Conservation (phyloP, 2,329 filamentous ascomycete genomes). For the Colletotrichum lentis region DNA sequence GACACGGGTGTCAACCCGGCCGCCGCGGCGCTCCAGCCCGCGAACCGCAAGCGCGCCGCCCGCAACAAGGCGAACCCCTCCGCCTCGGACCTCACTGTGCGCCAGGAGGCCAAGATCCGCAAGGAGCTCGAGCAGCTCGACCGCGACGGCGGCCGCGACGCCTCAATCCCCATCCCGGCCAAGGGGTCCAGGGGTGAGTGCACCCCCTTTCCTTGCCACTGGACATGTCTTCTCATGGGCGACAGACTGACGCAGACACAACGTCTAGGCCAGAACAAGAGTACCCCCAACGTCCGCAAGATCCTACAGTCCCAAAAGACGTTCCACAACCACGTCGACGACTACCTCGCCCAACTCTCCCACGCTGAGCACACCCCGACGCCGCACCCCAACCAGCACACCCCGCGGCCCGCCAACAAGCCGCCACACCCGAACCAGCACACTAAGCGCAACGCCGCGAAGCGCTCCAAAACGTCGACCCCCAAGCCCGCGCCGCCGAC, state of each 20-base stretch:
- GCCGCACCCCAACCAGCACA: conserved; percentile 42
- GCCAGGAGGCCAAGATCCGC: conserved; percentile 81
- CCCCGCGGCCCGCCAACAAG: conserved; percentile 41
- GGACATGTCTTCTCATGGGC: background rate
- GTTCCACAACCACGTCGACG: conserved; percentile 82
- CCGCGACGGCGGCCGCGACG: conserved; percentile 78
- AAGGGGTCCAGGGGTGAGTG: conserved; percentile 57
- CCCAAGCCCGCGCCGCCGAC: conserved; percentile 15
- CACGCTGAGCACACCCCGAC: conserved; percentile 51
- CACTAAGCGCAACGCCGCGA: conserved; percentile 38
- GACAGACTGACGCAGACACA: background rate
- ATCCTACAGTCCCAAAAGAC: conserved; percentile 84
- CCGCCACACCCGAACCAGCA: conserved; percentile 35
- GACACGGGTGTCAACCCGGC: conserved; percentile 71
- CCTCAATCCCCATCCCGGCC: conserved; percentile 72
- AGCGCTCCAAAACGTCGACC: conserved; percentile 35
- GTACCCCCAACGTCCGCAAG: conserved; percentile 75
- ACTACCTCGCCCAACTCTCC: conserved; percentile 73
- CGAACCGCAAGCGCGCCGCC: conserved; percentile 76
- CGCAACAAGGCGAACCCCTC: conserved; percentile 63
- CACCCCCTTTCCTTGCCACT: background rate
- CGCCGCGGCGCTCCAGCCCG: conserved; percentile 58
- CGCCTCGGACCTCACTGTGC: conserved; percentile 75
- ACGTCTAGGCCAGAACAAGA: conserved; percentile 58
- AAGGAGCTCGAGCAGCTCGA: conserved; percentile 86